Evolutionary conservation across 2,329 filamentous ascomycete species (phyloP).

Genomic region (Penicillium sp.): DNA sequence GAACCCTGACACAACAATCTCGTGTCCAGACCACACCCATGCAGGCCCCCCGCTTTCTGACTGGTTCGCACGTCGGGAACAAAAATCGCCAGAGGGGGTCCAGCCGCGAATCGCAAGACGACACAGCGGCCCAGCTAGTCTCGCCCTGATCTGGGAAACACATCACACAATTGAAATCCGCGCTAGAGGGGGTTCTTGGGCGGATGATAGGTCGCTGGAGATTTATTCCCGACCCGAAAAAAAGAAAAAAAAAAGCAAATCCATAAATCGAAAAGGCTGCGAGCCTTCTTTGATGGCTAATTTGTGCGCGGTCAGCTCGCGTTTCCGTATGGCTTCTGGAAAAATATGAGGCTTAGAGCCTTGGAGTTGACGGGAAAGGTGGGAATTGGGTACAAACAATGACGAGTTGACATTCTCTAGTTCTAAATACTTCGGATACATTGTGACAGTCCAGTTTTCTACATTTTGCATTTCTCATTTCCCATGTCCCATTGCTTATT

Average conservation of each 20-base stretch:
- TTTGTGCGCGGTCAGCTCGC: background rate
- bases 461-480: slow-evolving; percentile 4
- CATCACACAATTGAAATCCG: background rate
- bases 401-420: slow-evolving; percentile 3
- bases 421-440: slow-evolving; percentile 10
- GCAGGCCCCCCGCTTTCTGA: slow-evolving; percentile 10
- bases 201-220: background rate
- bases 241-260: background rate
- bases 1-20: slow-evolving; percentile 10
- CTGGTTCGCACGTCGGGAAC: slow-evolving; percentile 10
- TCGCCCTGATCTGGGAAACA: background rate
- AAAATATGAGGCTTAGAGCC: background rate
- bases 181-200: background rate
- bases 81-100: slow-evolving; percentile 2
- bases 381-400: slow-evolving; percentile 9
- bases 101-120: slow-evolving; percentile 17
- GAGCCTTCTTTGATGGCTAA: background rate
- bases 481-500: too few species aligned
- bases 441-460: slow-evolving; percentile 6
- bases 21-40: slow-evolving; percentile 20
- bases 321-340: background rate
- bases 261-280: background rate
- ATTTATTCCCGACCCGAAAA: background rate
- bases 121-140: slow-evolving; percentile 9
- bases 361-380: background rate